Conservation (phyloP, 208 protist species). For the Jaenimonas drosophilae region DNA sequence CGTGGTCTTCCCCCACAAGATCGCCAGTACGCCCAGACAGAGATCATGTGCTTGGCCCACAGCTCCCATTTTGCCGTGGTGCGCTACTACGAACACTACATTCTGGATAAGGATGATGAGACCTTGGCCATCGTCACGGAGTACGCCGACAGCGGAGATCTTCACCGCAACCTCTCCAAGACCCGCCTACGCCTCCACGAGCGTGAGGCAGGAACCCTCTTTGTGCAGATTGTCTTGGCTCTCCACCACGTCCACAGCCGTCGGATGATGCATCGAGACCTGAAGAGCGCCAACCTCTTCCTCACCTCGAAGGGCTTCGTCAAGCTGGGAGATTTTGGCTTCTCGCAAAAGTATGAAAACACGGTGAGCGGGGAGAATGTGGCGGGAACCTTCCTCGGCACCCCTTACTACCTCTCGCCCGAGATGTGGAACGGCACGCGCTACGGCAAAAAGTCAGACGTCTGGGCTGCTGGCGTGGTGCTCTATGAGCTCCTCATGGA, state of each 20-base stretch:
- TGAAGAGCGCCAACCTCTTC: slow-evolving; percentile 88
- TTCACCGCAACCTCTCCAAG: slow-evolving; percentile 43
- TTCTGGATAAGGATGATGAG: slow-evolving; percentile 64
- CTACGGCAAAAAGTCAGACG: slow-evolving; percentile 84
- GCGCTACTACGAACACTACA: slow-evolving; percentile 73
- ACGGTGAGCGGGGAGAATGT: slow-evolving; percentile 77
- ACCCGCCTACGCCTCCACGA: slow-evolving; percentile 33
- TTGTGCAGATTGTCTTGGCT: slow-evolving; percentile 74
- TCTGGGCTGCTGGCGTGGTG: slow-evolving; percentile 79
- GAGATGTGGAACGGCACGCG: slow-evolving; percentile 82
- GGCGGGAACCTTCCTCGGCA: slow-evolving; percentile 84
- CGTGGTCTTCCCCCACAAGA: slow-evolving; percentile 48
- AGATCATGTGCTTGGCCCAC: slow-evolving; percentile 85
- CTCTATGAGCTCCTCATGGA: slow-evolving; percentile 83
- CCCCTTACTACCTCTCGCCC: slow-evolving; percentile 87
- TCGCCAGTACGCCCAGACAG: slow-evolving; percentile 60
- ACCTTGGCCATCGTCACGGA: slow-evolving; percentile 84
- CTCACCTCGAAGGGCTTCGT: slow-evolving; percentile 74
- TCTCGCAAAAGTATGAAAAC: slow-evolving; percentile 81
- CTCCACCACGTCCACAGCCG: slow-evolving; percentile 79
- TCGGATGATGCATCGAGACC: slow-evolving; percentile 90
- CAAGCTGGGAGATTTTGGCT: slow-evolving; percentile 92
- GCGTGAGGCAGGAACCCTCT: slow-evolving; percentile 61
- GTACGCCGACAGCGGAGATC: slow-evolving; percentile 80
- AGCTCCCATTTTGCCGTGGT: slow-evolving; percentile 78